Percentiles rank a stretch among this genome's conserved stretches.
These are phyloP conservation scores for Pistacia atlantica DNA, from an alignment of 345 rosid genomes.

Conservation along the genomic window DNA sequence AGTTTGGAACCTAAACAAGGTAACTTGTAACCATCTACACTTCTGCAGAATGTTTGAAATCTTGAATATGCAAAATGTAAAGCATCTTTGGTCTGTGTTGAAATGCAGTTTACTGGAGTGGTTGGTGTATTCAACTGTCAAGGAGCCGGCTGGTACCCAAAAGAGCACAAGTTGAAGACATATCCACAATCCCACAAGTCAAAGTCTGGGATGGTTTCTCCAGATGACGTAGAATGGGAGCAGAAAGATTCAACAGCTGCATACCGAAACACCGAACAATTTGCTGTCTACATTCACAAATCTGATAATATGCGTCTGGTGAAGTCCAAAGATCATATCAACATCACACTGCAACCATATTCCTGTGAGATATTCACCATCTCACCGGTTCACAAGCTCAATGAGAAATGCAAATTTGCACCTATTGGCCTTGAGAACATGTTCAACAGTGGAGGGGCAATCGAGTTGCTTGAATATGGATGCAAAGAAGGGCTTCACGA, in stretches of 20 bases:
- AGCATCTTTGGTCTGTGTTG: background rate
- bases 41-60: background rate
- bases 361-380: slow-evolving; percentile 45
- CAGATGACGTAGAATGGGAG: slow-evolving; percentile 22
- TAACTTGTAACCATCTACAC: background rate
- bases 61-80: background rate
- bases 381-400: slow-evolving; percentile 28
- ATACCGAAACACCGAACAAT: background rate
- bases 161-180: slow-evolving; percentile 7
- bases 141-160: slow-evolving; percentile 34
- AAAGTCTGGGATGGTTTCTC: background rate
- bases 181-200: slow-evolving; percentile 14
- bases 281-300: slow-evolving; percentile 27
- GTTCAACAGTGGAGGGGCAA: slow-evolving; percentile 50
- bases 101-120: slow-evolving; percentile 21
- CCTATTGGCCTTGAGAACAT: slow-evolving; percentile 45
- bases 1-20: slow-evolving; percentile 22
- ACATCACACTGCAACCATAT: slow-evolving; percentile 32
- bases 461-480: slow-evolving; percentile 21
- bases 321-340: slow-evolving; percentile 19
- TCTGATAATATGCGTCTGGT: slow-evolving; percentile 16
- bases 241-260: background rate
- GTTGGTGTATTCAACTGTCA: slow-evolving; percentile 34
- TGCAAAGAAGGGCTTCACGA: background rate
- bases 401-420: slow-evolving; percentile 24